Conservation (phyloP, 2,329 filamentous ascomycete genomes). For the Periconia sp. region DNA sequence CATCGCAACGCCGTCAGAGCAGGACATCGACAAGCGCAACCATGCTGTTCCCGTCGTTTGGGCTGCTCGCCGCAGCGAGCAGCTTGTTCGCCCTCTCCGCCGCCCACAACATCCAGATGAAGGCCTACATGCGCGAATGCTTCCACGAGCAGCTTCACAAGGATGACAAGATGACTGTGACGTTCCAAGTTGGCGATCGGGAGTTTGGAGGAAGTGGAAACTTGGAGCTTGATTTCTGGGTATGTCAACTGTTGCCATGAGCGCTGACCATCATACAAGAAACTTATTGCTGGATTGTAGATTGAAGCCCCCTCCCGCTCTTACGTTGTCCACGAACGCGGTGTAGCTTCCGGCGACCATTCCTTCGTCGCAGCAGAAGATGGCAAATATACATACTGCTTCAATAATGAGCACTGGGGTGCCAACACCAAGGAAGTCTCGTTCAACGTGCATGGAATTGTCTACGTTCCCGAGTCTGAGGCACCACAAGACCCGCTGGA, state of each 20-base stretch:
- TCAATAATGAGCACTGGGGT: conserved; percentile 98
- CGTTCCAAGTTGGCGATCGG: conserved; percentile 95
- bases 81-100: conserved; percentile 67
- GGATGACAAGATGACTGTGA: conserved; percentile 98
- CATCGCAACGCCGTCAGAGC: conserved; percentile 17
- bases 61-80: conserved; percentile 53
- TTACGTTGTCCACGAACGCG: conserved; percentile 80
- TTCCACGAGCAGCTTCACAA: conserved; percentile 93
- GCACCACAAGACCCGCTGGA: conserved; percentile 86
- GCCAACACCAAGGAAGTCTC: conserved; percentile 97
- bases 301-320: conserved; percentile 79
- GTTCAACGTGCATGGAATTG: conserved; percentile 98
- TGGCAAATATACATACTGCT: conserved; percentile 95
- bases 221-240: conserved; percentile 97
- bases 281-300: conserved; percentile 46
- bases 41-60: conserved; percentile 46
- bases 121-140: conserved; percentile 92
- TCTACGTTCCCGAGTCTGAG: conserved; percentile 92
- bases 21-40: conserved; percentile 19
- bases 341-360: conserved; percentile 88
- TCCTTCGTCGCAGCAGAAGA: conserved; percentile 85
- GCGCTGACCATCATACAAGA: too few relatives aligned
- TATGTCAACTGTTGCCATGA: conserved; percentile 56
- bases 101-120: conserved; percentile 95
- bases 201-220: conserved; percentile 96